Conservation (phyloP, 73 alveolate genomes). For the Urostyla sp. region DNA sequence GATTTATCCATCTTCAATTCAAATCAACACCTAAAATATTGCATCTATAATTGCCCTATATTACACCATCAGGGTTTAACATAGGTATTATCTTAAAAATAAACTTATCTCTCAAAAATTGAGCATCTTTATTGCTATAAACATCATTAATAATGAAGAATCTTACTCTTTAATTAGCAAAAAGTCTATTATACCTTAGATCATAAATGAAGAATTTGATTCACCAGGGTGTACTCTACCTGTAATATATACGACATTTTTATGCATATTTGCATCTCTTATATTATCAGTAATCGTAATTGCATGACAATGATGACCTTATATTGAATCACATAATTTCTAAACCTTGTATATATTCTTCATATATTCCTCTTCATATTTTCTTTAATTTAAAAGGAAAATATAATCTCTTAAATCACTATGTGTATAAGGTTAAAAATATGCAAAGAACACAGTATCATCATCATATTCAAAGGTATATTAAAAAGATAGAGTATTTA, state of each 20-base stretch:
- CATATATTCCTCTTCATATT: neutral
- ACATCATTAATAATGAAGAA: too few relatives aligned
- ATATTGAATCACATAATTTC: constrained; percentile 27
- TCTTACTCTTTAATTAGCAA: constrained; percentile 53
- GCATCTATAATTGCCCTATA: constrained; percentile 80
- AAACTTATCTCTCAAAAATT: constrained; percentile 76
- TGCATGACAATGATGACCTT: neutral
- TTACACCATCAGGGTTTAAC: constrained; percentile 86
- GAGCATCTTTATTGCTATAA: constrained; percentile 69
- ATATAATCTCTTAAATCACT: constrained; percentile 75
- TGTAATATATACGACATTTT: constrained; percentile 49
- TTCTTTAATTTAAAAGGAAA: neutral
- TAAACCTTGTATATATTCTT: constrained; percentile 7
- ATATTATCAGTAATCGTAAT: constrained; percentile 46
- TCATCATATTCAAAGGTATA: constrained; percentile 77
- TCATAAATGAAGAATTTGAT: constrained; percentile 75
- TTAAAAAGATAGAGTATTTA: constrained; percentile 70
- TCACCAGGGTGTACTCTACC: constrained; percentile 90
- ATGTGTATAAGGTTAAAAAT: constrained; percentile 88
- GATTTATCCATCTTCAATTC: constrained; percentile 83
- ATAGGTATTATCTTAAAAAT: constrained; percentile 80
- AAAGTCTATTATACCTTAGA: constrained; percentile 86
- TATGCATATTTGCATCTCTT: constrained; percentile 35
- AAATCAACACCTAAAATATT: constrained; percentile 80
- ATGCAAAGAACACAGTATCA: constrained; percentile 87